phyloP scores from a whole-genome alignment of 2,329 filamentous ascomycete species.

The Penicillium sp. region DNA sequence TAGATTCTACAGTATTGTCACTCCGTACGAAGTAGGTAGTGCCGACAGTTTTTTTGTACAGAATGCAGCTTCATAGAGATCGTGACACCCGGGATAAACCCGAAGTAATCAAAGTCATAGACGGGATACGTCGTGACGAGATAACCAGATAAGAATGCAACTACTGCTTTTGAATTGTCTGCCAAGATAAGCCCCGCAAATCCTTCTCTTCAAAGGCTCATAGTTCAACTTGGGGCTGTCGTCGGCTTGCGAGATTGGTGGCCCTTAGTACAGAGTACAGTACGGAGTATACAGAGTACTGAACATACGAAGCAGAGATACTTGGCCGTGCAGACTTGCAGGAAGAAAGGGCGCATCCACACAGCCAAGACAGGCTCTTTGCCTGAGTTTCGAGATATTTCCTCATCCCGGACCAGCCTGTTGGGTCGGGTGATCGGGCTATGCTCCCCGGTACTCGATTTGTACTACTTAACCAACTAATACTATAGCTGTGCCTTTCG shows the following conservation, averaged over 20 bases:
- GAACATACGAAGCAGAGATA: background rate
- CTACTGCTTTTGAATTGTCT: background rate
- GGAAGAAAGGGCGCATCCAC: background rate
- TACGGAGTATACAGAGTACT: background rate
- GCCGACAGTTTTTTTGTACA: background rate
- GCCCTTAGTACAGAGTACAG: background rate
- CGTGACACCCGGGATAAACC: background rate
- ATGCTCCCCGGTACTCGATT: conserved; percentile 9
- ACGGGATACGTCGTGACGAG: background rate
- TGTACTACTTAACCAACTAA: background rate
- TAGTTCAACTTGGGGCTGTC: background rate
- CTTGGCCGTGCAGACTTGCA: background rate
- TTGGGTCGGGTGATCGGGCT: conserved; percentile 21
- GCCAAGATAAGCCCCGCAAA: background rate
- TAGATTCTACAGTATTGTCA: background rate
- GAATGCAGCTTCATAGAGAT: background rate
- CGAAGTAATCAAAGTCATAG: background rate
- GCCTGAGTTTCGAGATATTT: conserved; percentile 16
- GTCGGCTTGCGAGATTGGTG: too few species aligned
- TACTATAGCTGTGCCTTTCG: background rate
- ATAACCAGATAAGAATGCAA: background rate
- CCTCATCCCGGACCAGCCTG: conserved; percentile 5
- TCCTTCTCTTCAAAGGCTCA: background rate
- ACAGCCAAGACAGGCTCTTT: background rate
- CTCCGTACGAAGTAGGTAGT: background rate